Evolutionary conservation across 1,139 yeast species (phyloP), one percentile per base, ranked within the genome.

Genomic region (Magnusiomyces tetraspermus): DNA sequence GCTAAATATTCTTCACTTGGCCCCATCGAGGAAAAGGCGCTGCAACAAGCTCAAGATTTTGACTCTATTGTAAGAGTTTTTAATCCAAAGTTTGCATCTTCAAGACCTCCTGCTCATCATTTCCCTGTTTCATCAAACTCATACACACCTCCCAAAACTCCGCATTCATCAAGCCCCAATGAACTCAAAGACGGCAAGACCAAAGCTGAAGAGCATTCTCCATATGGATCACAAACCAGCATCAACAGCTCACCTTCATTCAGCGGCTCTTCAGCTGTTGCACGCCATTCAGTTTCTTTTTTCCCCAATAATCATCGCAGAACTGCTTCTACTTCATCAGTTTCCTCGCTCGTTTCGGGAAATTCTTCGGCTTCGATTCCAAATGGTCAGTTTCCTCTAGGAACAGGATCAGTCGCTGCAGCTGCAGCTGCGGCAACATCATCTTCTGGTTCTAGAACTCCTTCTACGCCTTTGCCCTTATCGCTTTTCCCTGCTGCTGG

Each of bases 271-370:
- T 19, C 21, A 11, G 22, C 36, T 24, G 24, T 11, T 43, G 21
- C 31, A 21, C 46, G 46, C n/a, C 33, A 43, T 30, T 28, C 46
- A 8, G 33, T 43, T 23, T 30, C 46, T 11, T 43, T 43, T 28
- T 43, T 43, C 36, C 46, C 46, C 6, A 26, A 43, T 23, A 26
- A 26, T 24, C 33, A 43, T 23, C 31, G 46, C n/a, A 26, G 46
- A 17, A 43, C 46, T 8, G 46, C 33, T n/a, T n/a, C n/a, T n/a
- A n/a, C n/a, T n/a, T n/a, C n/a, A 10, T 43, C 46, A 5, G 36
- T 43, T 21, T 26, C 46, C n/a, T 26, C n/a, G n/a, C n/a, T n/a
- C n/a, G n/a, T n/a, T n/a, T n/a, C n/a, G n/a, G n/a, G n/a, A n/a
- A n/a, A n/a, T n/a, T 11, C 44, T 24, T n/a, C 24, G n/a, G 22